Base-by-base conservation (phyloP, 768 basidiomycete species). In the Hebeloma cylindrosporum region DNA sequence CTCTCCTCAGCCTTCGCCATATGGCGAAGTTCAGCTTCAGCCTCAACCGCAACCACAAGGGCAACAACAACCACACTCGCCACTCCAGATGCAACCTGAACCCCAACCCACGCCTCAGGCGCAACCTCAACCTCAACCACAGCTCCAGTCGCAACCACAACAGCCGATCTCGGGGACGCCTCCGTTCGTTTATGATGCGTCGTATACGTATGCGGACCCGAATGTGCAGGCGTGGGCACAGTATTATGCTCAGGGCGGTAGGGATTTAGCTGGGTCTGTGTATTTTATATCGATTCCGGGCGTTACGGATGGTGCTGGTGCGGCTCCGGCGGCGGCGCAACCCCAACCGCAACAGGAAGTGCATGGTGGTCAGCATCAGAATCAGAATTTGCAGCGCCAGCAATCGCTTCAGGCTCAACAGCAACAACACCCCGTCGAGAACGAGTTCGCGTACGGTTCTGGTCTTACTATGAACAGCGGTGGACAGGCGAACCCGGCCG, bases 151-250 rank as follows among this genome's bases (percentile, higher is more conserved):
- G 21, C 57, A 52, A 21, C 66, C 61, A 7, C 59, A 58, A 8
- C 57, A 56, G 45, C 53, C 53, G 28, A 55, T 58, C 33, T 45
- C 62, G 8, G 52, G 51, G 23, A 72, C 73, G n/a, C 72, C 75
- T 14, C 78, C 80, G 11, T 75, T 75, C 57, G 60, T 69, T 7
- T 91, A 76, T 57, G 79, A 89, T 52, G 85, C 87, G 3, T 73
- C 70, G 21, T 67, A 71, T 37, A 80, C 79, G 16, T 93, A 93
- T 54, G 65, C 79, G 11, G 89, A 93, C 60, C 78, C 81, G 43
- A 89, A 89, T 50, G 88, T 83, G 16, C 88, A 91, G 59, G 86
- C 85, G 0, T 92, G 89, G 89, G 89, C 87, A 5, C 77, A 82
- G 53, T 93, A 93, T 63, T 92, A 92, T 59, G 82, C 83, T 0